Evolutionary conservation across 1,139 yeast genomes (phyloP).

Genomic region (Pichiaceae sp.): DNA sequence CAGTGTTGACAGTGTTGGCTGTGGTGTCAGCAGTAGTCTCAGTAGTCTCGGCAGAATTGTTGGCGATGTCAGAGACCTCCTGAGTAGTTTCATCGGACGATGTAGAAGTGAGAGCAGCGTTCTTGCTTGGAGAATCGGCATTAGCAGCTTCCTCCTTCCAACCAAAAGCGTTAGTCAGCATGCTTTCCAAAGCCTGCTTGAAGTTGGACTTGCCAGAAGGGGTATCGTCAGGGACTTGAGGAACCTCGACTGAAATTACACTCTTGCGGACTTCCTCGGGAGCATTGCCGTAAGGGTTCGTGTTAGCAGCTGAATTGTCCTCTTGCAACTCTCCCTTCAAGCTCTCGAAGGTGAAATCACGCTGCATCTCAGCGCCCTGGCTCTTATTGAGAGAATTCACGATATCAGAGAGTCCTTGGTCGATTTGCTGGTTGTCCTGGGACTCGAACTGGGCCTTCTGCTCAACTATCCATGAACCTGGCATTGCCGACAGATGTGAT

Average conservation of each 20-base stretch:
- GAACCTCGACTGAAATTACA: conserved; percentile 2
- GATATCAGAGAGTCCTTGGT: conserved; percentile 1
- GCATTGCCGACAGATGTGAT: conserved; percentile 18
- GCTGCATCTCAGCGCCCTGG: neutral
- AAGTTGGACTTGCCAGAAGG: conserved; percentile 1
- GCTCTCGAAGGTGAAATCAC: conserved; percentile 5
- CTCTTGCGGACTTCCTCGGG: neutral
- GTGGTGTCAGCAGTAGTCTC: neutral
- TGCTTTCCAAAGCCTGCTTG: conserved; percentile 3
- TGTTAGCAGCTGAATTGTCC: neutral
- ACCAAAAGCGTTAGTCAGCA: conserved; percentile 3
- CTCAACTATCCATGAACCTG: conserved; percentile 19
- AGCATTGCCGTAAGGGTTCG: neutral
- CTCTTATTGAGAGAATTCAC: conserved; percentile 1
- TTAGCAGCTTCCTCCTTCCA: neutral
- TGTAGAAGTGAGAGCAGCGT: neutral
- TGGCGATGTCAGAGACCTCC: too few species aligned
- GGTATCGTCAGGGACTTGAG: conserved; percentile 1
- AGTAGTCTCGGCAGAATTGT: neutral
- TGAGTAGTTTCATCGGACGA: neutral
- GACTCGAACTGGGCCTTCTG: conserved; percentile 4
- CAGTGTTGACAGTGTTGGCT: neutral
- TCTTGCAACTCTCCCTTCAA: conserved; percentile 11
- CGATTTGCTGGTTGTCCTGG: neutral
- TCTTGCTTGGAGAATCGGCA: neutral